Evolutionary conservation across 768 basidiomycete genomes (phyloP), one percentile per base, ranked within the genome.

Genomic region (Tylopilus felleus): DNA sequence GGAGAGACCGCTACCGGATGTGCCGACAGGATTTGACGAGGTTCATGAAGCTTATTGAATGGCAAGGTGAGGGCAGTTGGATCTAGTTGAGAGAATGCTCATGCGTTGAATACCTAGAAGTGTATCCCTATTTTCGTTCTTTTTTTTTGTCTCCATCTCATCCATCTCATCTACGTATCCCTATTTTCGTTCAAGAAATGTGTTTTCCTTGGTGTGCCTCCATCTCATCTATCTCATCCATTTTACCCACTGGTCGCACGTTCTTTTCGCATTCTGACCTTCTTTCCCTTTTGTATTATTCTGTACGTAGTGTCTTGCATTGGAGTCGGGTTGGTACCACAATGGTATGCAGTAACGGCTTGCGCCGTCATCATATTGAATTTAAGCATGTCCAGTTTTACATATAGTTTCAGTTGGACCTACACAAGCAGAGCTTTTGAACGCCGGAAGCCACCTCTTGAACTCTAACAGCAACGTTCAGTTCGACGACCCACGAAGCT

Each of bases 1-100:
- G 53, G 47, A 41, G 10, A 68, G 50, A 38, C 61, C 60, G 7
- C 33, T 60, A 16, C 57, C 68, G 5, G 69, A 72, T 13, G 69
- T 70, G 8, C 69, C 69, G 12, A 52, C 49, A 9, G 69, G 66
- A 29, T 66, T 66, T 56, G 68, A 68, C 8, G 64, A 70, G 16
- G 25, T 54, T 53, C 22, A 58, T n/a, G 46, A 21, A 3, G 5
- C 41, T 31, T 69, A 51, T 52, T 67, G 27, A 60, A 31, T 38
- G 17, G 25, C 41, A 6, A 56, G 59, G 61, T 58, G 35, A 57
- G 56, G 22, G 36, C 7, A 25, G 3, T 28, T 25, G 12, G 4
- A 10, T 51, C n/a, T 6, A 38, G 19, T 21, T 28, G 39, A 35
- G 33, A 29, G 38, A 23, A 31, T 38, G 21, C 35, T 55, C 27